Evolutionary conservation across 2,329 filamentous ascomycete genomes (phyloP).

Genomic region (Colletotrichum limetticola): DNA sequence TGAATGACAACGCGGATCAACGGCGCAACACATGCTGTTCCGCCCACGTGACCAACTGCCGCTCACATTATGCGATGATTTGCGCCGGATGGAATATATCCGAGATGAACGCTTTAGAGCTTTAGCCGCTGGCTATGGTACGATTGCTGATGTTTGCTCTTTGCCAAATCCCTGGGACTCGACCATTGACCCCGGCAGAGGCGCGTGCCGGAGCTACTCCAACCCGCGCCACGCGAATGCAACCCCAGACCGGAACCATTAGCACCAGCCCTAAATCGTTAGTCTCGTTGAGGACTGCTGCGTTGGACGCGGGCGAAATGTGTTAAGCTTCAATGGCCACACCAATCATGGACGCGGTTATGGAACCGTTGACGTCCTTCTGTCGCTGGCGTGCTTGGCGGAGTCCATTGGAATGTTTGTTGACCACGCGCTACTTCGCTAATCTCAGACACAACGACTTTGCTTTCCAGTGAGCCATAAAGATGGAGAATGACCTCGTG

Average conservation of each 20-base stretch:
- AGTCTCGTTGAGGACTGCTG: not conserved
- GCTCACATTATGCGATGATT: not conserved
- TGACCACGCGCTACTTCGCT: not conserved
- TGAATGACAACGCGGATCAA: not conserved
- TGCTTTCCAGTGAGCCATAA: not conserved
- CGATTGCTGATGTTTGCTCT: not conserved
- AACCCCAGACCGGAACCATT: not conserved
- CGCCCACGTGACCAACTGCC: not conserved
- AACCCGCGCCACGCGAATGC: conserved; percentile 7
- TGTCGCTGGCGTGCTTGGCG: not conserved
- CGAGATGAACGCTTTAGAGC: not conserved
- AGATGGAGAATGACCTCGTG: not conserved
- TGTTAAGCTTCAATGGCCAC: not conserved
- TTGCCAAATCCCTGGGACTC: not conserved
- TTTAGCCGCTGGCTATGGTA: not conserved
- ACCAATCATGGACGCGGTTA: not conserved
- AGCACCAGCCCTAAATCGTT: not conserved
- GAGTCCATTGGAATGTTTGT: not conserved
- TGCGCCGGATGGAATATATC: not conserved
- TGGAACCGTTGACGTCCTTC: not conserved
- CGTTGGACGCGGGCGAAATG: not conserved
- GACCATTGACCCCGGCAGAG: not conserved
- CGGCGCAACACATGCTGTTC: not conserved
- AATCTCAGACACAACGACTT: not conserved
- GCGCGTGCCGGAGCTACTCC: not conserved